Evolutionary conservation across 1,139 yeast species (phyloP), one percentile per base, ranked within the genome.

Genomic region (Lodderomyces jiufengensis): DNA sequence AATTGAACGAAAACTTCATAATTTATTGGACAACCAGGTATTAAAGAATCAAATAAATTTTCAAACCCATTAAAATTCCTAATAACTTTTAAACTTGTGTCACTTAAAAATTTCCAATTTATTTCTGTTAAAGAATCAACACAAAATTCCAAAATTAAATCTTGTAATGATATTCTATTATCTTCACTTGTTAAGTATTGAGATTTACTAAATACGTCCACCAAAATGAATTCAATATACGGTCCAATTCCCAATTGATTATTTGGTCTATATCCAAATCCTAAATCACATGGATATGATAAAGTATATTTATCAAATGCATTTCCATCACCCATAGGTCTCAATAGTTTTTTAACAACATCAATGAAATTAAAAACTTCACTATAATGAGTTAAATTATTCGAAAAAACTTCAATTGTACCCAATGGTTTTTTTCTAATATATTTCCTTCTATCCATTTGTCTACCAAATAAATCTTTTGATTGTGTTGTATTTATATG

Each of bases 191-290:
- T 31, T 32, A 69, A 50, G 14, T 49, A 49, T 9, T 43, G 45
- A 2, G 75, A 50, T 24, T 71, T 70, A 12, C 71, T 74, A 46
- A 90, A 76, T 1, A 87, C 76, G 29, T 83, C 84, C n/a, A 70
- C 59, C 27, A 84, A 55, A 18, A 87, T 54, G 48, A 76, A 87
- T 41, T 86, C 94, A 37, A 85, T 61, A 49, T 88, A 90, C 3
- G 95, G 90, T 78, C 90, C 79, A 9, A 87, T 59, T 3, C 96
- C 95, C 11, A 69, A 60, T 33, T 70, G 57, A 38, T 58, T 75
- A 34, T 59, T 56, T 21, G 48, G 42, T 49, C 95, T 70, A 46
- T 80, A 76, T 1, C 70, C 66, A 11, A 56, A 57, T 0, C 96
- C 95, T 21, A 87, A 57, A 38, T 74, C 77, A 7, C 66, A 54